Evolutionary conservation across 2,329 filamentous ascomycete genomes (phyloP).

Genomic region (Penicillium paneum): DNA sequence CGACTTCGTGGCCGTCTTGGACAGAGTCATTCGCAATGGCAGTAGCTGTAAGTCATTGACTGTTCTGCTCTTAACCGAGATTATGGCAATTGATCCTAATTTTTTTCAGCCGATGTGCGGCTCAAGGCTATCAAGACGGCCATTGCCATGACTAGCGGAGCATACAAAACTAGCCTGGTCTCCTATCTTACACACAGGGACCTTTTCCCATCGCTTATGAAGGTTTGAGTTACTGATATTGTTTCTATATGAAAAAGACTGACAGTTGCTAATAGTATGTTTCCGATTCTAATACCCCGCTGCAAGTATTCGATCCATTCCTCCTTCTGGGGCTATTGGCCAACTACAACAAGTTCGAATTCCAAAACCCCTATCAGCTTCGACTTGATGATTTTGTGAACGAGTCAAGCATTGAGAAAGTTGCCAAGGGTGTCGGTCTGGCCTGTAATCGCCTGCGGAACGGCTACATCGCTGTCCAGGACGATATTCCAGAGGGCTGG

Average conservation of each 20-base stretch:
- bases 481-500: constrained; percentile 90
- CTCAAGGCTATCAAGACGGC: constrained; percentile 77
- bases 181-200: constrained; percentile 95
- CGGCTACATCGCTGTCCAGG: constrained; percentile 79
- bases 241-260: neutral
- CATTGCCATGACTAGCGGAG: constrained; percentile 82
- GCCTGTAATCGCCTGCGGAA: constrained; percentile 67
- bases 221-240: constrained; percentile 54
- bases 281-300: constrained; percentile 68
- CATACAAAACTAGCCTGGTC: constrained; percentile 88
- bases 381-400: constrained; percentile 95
- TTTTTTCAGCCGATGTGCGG: constrained; percentile 64
- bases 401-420: constrained; percentile 77
- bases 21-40: constrained; percentile 77
- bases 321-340: constrained; percentile 79
- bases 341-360: constrained; percentile 99
- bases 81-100: neutral
- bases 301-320: constrained; percentile 69
- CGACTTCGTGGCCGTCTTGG: constrained; percentile 79
- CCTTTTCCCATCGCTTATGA: constrained; percentile 91
- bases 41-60: constrained; percentile 57
- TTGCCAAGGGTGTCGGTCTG: constrained; percentile 71
- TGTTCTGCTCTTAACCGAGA: neutral
- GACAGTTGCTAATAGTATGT: constrained; percentile 59
- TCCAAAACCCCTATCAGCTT: constrained; percentile 91